Percentiles rank a stretch among this genome's conserved stretches.
Conservation (phyloP, 768 basidiomycete species). For the Roridomyces roridus region DNA sequence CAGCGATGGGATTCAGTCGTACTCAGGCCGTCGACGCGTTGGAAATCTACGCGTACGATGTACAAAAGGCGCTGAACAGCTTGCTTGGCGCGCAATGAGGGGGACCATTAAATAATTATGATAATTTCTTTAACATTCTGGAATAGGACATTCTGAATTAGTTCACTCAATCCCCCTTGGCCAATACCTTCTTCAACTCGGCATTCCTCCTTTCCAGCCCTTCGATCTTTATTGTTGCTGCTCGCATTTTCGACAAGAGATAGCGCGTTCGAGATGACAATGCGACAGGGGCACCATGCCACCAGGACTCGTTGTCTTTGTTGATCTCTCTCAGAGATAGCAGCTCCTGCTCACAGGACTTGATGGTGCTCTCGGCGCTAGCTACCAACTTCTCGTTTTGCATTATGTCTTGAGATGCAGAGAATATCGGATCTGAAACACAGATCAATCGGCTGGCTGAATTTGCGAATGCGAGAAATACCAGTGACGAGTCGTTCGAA, state of each 20-base stretch:
- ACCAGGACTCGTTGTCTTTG: conserved; percentile 49
- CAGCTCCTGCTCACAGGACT: conserved; percentile 80
- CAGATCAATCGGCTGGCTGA: conserved; percentile 5
- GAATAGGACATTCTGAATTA: neutral
- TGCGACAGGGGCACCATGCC: conserved; percentile 51
- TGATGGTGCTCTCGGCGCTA: conserved; percentile 66
- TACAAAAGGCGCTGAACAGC: conserved; percentile 50
- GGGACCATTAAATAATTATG: conserved; percentile 11
- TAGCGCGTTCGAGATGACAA: conserved; percentile 67
- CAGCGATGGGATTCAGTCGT: conserved; percentile 91
- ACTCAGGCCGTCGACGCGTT: conserved; percentile 82
- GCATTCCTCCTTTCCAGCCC: conserved; percentile 73
- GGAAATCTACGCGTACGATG: conserved; percentile 84
- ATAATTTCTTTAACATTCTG: conserved; percentile 21
- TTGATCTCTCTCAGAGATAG: conserved; percentile 69
- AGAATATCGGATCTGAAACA: conserved; percentile 72
- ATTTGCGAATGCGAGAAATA: conserved; percentile 35
- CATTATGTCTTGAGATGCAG: conserved; percentile 80
- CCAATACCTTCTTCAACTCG: conserved; percentile 65
- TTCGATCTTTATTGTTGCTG: conserved; percentile 71
- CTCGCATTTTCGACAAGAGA: conserved; percentile 77
- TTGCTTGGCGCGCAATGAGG: conserved; percentile 19
- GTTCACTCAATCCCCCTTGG: conserved; percentile 39
- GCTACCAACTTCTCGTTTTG: conserved; percentile 74
- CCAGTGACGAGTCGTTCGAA: conserved; percentile 85